Percentiles rank a stretch among this genome's conserved stretches.
Evolutionary conservation across 2,329 filamentous ascomycete genomes (phyloP).

Genomic region (Fonsecaea monophora): DNA sequence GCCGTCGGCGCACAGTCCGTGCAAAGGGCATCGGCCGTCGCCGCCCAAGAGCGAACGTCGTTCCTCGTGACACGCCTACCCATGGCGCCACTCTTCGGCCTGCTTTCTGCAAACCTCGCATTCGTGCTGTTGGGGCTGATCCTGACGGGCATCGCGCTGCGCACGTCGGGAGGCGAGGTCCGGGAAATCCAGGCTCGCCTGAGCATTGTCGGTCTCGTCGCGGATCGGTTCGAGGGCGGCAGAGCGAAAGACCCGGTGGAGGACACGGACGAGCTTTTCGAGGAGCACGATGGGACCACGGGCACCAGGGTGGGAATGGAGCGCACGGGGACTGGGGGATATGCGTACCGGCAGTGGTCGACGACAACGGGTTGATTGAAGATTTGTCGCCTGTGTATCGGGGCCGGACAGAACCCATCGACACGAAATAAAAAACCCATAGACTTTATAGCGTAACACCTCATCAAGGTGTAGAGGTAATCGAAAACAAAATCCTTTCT

Average conservation of each 20-base stretch:
- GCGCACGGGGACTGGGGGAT: slow-evolving; percentile 3
- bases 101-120: slow-evolving; percentile 2
- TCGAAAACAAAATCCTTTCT: too few relatives aligned
- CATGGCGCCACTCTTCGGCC: neutral
- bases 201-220: slow-evolving; percentile 29
- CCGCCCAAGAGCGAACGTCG: neutral
- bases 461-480: neutral
- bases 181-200: slow-evolving; percentile 27
- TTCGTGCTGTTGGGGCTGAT: slow-evolving; percentile 11
- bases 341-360: slow-evolving; percentile 3
- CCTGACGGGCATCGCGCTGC: slow-evolving; percentile 15
- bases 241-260: slow-evolving; percentile 9
- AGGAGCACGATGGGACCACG: slow-evolving; percentile 20
- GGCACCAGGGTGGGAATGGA: slow-evolving; percentile 10
- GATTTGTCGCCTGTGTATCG: neutral
- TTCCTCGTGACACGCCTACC: slow-evolving; percentile 7
- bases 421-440: too few relatives aligned
- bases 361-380: neutral
- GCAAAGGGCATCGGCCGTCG: neutral
- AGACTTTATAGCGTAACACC: too few relatives aligned
- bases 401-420: too few relatives aligned
- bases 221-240: slow-evolving; percentile 20
- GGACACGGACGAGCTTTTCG: slow-evolving; percentile 23
- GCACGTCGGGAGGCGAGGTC: slow-evolving; percentile 15
- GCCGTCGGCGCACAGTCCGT: slow-evolving; percentile 18